Percentiles rank a stretch among this genome's conserved stretches.
Evolutionary conservation across 176 grass and related monocot species (phyloP).

Genomic region (Musa acuminata): DNA sequence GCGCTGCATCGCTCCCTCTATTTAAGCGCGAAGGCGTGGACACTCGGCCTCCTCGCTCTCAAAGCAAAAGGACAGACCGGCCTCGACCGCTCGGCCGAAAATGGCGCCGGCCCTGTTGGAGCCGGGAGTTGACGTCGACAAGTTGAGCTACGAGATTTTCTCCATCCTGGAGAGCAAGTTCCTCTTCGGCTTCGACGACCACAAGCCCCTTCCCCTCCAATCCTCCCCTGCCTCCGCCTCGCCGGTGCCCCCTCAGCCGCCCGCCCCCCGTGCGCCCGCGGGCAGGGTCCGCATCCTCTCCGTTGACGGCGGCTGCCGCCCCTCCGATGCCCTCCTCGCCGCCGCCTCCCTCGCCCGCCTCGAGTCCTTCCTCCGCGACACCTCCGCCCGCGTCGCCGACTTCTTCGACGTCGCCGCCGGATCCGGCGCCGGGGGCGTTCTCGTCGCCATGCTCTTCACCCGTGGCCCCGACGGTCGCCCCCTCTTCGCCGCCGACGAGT

Average conservation of each 20-base stretch:
- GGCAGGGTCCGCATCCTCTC: constrained; percentile 49
- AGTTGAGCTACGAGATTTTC: constrained; percentile 67
- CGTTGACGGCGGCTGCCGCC: constrained; percentile 44
- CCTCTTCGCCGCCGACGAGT: constrained; percentile 45
- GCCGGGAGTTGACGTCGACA: constrained; percentile 18
- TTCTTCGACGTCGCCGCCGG: constrained; percentile 73
- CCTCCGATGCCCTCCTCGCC: constrained; percentile 48
- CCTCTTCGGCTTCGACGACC: constrained; percentile 33
- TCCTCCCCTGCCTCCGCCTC: not conserved
- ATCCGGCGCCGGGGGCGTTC: constrained; percentile 40
- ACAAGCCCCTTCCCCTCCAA: not conserved
- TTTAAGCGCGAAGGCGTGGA: not conserved
- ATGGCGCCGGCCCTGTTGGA: not conserved
- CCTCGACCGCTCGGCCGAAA: not conserved
- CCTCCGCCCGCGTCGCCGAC: constrained; percentile 37
- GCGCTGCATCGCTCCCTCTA: not conserved
- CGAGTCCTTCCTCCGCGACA: constrained; percentile 42
- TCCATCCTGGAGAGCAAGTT: constrained; percentile 63
- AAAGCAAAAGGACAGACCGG: not conserved
- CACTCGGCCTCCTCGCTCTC: not conserved
- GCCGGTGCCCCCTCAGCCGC: constrained; percentile 8
- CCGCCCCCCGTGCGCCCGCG: not conserved
- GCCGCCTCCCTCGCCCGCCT: constrained; percentile 39
- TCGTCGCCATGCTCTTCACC: constrained; percentile 52
- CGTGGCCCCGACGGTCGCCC: constrained; percentile 41